These are phyloP conservation scores for Talaromyces sp. DNA, from an alignment of 2,329 filamentous ascomycete genomes.

Conservation along the genomic window DNA sequence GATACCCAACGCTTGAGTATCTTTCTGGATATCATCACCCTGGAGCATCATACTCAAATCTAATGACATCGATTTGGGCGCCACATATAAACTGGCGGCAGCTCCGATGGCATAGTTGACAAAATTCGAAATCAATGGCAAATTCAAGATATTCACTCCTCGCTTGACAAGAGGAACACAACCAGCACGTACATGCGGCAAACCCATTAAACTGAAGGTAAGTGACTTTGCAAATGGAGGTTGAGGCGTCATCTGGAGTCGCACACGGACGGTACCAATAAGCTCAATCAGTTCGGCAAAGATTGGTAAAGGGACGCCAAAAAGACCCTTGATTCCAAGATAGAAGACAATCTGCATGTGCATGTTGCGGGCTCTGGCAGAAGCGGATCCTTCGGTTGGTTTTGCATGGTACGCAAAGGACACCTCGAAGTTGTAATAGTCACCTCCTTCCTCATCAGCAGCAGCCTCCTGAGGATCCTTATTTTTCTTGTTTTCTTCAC, in stretches of 20 bases:
- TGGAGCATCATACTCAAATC: slow-evolving; percentile 87
- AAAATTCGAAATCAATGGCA: slow-evolving; percentile 92
- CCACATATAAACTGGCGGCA: slow-evolving; percentile 85
- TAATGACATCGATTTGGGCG: slow-evolving; percentile 88
- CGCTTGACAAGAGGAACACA: slow-evolving; percentile 91
- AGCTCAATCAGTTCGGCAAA: slow-evolving; percentile 86
- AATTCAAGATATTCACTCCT: slow-evolving; percentile 84
- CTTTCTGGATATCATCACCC: slow-evolving; percentile 89
- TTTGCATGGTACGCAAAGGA: slow-evolving; percentile 88
- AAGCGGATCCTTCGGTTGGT: slow-evolving; percentile 66
- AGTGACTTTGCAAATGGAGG: slow-evolving; percentile 89
- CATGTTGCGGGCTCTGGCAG: slow-evolving; percentile 88
- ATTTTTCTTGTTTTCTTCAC: slow-evolving; percentile 71
- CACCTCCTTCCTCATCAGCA: slow-evolving; percentile 83
- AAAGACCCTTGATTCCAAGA: slow-evolving; percentile 80
- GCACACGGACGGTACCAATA: slow-evolving; percentile 80
- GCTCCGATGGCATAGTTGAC: slow-evolving; percentile 92
- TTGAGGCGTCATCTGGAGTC: slow-evolving; percentile 81
- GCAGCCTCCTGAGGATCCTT: slow-evolving; percentile 85
- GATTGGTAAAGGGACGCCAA: slow-evolving; percentile 82
- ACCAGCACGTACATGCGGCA: slow-evolving; percentile 83
- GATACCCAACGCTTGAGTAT: slow-evolving; percentile 76
- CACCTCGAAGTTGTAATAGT: slow-evolving; percentile 89
- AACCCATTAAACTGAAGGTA: slow-evolving; percentile 90
- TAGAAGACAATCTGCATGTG: slow-evolving; percentile 97